phyloP scores from a whole-genome alignment of 1,284 basidiomycete species.

The Papiliotrema nemorosa region DNA sequence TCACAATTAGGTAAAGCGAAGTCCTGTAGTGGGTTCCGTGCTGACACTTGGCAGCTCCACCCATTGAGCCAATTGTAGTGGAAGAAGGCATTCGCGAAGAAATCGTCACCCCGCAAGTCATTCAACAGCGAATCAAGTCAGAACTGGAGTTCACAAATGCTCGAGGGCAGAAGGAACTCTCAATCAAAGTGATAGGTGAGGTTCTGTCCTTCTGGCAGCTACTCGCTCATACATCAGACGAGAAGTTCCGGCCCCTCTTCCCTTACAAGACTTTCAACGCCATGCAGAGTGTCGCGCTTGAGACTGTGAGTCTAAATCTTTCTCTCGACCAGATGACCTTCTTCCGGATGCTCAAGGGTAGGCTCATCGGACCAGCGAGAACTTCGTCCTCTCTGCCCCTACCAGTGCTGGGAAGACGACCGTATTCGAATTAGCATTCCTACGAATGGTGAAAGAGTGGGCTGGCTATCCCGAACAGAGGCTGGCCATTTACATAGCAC shows the following conservation, averaged over 20 bases:
- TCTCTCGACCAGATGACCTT: background rate
- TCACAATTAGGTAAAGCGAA: too few species aligned
- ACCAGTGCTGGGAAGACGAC: slow-evolving; percentile 92
- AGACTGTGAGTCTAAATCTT: slow-evolving; percentile 1
- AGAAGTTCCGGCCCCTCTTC: slow-evolving; percentile 9
- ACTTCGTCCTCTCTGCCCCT: slow-evolving; percentile 56
- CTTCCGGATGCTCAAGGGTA: background rate
- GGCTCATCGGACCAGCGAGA: background rate
- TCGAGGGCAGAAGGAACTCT: background rate
- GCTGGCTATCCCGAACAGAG: slow-evolving; percentile 32
- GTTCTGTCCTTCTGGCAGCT: background rate
- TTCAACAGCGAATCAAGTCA: slow-evolving; percentile 9
- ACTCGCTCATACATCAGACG: background rate
- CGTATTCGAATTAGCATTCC: slow-evolving; percentile 85
- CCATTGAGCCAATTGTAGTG: too few species aligned
- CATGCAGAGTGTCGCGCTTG: slow-evolving; percentile 18
- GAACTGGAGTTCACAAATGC: background rate
- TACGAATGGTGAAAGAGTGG: slow-evolving; percentile 64
- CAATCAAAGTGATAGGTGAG: background rate
- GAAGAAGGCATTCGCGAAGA: too few species aligned
- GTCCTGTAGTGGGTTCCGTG: too few species aligned
- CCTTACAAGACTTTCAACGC: slow-evolving; percentile 15
- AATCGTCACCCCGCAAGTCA: slow-evolving; percentile 13
- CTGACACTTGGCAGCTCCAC: too few species aligned
- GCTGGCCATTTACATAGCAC: slow-evolving; percentile 84